Evolutionary conservation across 192 early-diverging fungal genomes (phyloP).

Genomic region (Podila horticola): DNA sequence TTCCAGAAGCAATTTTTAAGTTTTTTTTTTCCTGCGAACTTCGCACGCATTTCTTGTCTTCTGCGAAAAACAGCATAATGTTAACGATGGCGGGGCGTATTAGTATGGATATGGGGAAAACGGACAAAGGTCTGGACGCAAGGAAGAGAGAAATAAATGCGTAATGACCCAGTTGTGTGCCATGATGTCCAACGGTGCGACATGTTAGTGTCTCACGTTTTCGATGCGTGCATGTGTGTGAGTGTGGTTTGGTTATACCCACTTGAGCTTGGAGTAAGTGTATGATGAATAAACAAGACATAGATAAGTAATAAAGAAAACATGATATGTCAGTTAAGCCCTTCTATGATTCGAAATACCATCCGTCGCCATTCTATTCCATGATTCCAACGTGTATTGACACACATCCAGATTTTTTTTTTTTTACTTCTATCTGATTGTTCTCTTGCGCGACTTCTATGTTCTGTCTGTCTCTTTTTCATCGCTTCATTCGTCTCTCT

Average conservation of each 20-base stretch:
- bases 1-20: too few species aligned
- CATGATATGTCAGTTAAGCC: background rate
- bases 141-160: background rate
- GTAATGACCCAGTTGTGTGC: background rate
- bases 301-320: background rate
- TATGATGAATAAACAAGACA: background rate
- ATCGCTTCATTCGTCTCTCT: background rate
- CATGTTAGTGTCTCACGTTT: background rate
- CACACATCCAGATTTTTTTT: background rate
- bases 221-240: background rate
- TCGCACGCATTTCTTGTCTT: too few species aligned
- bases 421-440: background rate
- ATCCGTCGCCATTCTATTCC: slow-evolving; percentile 4
- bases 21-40: too few species aligned
- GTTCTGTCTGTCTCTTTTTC: background rate
- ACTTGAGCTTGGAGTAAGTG: background rate
- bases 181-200: background rate
- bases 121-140: background rate
- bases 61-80: too few species aligned
- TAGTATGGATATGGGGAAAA: background rate
- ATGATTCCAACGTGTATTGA: slow-evolving; percentile 3
- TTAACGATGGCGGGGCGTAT: too few species aligned
- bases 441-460: background rate
- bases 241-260: background rate
- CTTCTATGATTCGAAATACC: slow-evolving; percentile 3